Base-by-base conservation (phyloP, 2,329 filamentous ascomycete species). In the Zymoseptoria crescenta region DNA sequence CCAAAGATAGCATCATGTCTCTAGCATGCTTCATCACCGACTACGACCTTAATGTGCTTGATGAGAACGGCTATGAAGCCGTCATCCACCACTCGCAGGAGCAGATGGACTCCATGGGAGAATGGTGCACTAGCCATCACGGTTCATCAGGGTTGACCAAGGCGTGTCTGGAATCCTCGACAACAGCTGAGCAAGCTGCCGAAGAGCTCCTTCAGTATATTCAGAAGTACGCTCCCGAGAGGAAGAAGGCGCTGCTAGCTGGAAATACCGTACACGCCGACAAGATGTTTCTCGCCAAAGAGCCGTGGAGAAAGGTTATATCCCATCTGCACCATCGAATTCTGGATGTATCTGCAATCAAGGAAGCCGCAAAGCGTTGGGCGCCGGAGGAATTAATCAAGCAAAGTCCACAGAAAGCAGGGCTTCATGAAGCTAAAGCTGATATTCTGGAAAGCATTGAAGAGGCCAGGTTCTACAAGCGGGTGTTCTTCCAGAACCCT, bases 371-470 rank as follows among this genome's bases (percentile, higher is more conserved):
- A 19, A 83, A 85, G 64, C 81, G 93, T 52, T 99, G 94, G 93
- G 86, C 85, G 50, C 80, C 81, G 1, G 73, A 78, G n/a, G 79
- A 83, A 7, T 72, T 89, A 8, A 70, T 88, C 62, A 77, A 78
- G 57, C 77, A 79, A 51, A 85, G 83, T 28, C 92, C 93, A 10
- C 74, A 70, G 62, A 97, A 97, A 79, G 83, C 82, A 71, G 84
- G 83, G 45, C 77, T 86, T 55, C 94, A 99, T 76, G 84, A 93
- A 74, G 94, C 94, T 0, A 85, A 83, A 67, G 85, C 90, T 57
- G 94, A 99, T 74, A 96, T 99, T 59, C 74, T 96, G 61, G 94
- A 99, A 78, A 97, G 93, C 74, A 96, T 99, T 63, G 87, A 83
- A 58, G 94, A 99, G 78, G 93, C 93, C 57, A 84, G 79, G 68